phyloP scores from a whole-genome alignment of 2,329 filamentous ascomycete genomes.

The Tympanopsis confertula region DNA sequence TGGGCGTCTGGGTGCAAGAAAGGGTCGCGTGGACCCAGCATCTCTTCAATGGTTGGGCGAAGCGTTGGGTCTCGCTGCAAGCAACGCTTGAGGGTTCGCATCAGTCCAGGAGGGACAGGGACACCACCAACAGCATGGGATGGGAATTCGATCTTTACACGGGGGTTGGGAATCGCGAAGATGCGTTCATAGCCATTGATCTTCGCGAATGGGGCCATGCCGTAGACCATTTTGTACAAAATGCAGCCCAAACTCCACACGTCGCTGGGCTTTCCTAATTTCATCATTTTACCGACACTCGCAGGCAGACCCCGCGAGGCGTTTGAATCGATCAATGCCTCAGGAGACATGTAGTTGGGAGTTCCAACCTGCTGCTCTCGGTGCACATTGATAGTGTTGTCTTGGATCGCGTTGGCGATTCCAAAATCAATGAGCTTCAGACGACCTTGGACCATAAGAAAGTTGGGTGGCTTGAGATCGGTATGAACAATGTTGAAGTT shows the following conservation, averaged over 20 bases:
- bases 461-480: constrained; percentile 66
- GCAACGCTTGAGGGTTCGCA: constrained; percentile 42
- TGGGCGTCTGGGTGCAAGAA: constrained; percentile 44
- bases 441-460: constrained; percentile 57
- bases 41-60: constrained; percentile 42
- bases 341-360: constrained; percentile 69
- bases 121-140: constrained; percentile 30
- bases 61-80: constrained; percentile 43
- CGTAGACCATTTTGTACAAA: constrained; percentile 58
- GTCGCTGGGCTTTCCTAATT: constrained; percentile 53
- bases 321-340: constrained; percentile 59
- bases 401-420: constrained; percentile 66
- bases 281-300: constrained; percentile 45
- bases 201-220: constrained; percentile 54
- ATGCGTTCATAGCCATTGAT: constrained; percentile 29
- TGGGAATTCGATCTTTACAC: constrained; percentile 32
- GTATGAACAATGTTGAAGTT: constrained; percentile 63
- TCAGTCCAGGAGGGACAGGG: constrained; percentile 38
- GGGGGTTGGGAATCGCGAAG: constrained; percentile 34
- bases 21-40: constrained; percentile 40
- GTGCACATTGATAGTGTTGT: constrained; percentile 66
- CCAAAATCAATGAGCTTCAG: constrained; percentile 69
- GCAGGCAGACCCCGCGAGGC: constrained; percentile 29
- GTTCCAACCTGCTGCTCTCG: constrained; percentile 65
- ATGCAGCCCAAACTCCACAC: constrained; percentile 61